Base-by-base conservation (phyloP, 2,329 filamentous ascomycete species). In the Colletotrichum tanaceti region DNA sequence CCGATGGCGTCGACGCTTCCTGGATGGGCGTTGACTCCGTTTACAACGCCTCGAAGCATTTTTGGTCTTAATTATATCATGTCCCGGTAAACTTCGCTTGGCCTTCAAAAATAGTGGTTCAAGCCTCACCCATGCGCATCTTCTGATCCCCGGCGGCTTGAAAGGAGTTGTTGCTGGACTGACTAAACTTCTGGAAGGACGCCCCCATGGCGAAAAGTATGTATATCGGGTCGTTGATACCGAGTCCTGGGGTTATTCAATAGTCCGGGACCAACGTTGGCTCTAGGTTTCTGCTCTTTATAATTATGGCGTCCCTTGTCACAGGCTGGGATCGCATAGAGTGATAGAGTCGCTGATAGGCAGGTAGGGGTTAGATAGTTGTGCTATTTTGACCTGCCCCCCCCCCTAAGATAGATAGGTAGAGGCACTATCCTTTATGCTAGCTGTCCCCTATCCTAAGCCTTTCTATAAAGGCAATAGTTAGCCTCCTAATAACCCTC, bases 71-170 rank as follows among this genome's bases (percentile, higher is more conserved):
- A n/a, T n/a, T n/a, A 54, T 18, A 28, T 54, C 14, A 7, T 54
- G 13, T 54, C 38, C 52, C 52, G 52, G 5, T 54, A 54, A 5
- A 16, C 39, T 13, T 16, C 32, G 9, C 32, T 54, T 16, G 58
- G 58, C 13, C 58, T 61, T 11, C 35, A 32, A 7, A 47, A 38
- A 5, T 35, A 35, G 5, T 61, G 58, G 58, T 22, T 61, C n/a
- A 61, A 61, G 9, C 58, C 58, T n/a, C n/a, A n/a, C n/a, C 24
- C 58, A 61, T 20, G 47, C 58, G 32, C 13, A 41, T 22, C 22
- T 43, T 20, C 20, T 61, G 7, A 46, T 61, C 13, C 4, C 58
- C n/a, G 18, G 35, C 4, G 58, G 58, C 4, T 20, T 61, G 38
- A 39, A 32, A 16, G 47, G 58, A 2, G 18, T 61, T 14, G 58